Base-by-base conservation (phyloP, 768 basidiomycete genomes). In the Termitomyces sp. region DNA sequence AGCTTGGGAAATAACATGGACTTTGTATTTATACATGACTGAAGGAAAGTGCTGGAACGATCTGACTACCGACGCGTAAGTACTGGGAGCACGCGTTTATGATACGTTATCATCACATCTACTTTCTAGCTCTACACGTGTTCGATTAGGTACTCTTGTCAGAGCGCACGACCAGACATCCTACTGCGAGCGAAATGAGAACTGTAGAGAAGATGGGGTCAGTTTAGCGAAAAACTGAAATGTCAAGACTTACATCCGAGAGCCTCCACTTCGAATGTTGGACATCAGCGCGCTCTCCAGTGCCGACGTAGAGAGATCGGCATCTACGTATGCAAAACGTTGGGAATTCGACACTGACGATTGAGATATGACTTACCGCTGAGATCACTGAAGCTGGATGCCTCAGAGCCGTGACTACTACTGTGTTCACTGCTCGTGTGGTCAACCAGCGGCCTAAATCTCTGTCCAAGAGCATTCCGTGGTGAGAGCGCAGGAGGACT, bases 311-410 rank as follows among this genome's bases (percentile, higher is more conserved):
- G 89, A 91, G 39, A 93, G 68, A 66, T 88, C 89, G 11, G 83
- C 79, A 62, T 90, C 88, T 89, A 60, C 0, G 48, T 14, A 55
- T 42, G 16, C 48, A 49, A 40, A 35, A 52, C 19, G 55, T 27
- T 10, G 34, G 14, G n/a, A 25, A 44, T 9, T 14, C 3, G n/a
- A 39, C 5, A 4, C 46, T 2, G 28, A 32, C 28, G 19, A 10
- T 32, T 51, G 17, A 37, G 21, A 11, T 52, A 28, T 59, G 37
- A 58, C 45, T 8, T 63, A 91, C 91, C 91, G 63, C 91, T 94
- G 43, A 93, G 65, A 65, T 94, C 91, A 64, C 91, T 93, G 63
- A 93, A 91, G 68, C 91, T 81, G 6, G 90, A 91, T 0, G 89
- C 82, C 42, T 85, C 83, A 23, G 89, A 91, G 3, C 84, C 83